Base-by-base conservation (phyloP, 179 eudicot genomes). In the Drosera spatulata region DNA sequence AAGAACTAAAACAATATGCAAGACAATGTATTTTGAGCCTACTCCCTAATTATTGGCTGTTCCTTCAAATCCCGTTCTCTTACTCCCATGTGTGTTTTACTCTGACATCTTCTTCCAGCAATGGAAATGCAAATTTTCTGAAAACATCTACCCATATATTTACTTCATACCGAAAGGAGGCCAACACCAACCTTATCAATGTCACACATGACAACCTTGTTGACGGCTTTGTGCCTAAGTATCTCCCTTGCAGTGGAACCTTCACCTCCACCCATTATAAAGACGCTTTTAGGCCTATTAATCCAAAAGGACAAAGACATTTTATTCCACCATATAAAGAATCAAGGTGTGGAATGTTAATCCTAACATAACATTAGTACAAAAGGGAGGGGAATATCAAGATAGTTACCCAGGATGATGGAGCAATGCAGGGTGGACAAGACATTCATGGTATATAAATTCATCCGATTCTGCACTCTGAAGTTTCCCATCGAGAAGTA, bases 201-300 rank as follows among this genome's bases (percentile, higher is more conserved):
- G 75, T 88, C 96, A 75, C 96, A 88, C 96, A 88, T 88, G 66
- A 86, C 69, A 58, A 88, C 86, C 70, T 84, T 88, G 42, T 82
- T 80, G 39, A 86, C 80, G 13, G 82, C 72, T 58, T 69, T 77
- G 73, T 88, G 95, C 64, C 95, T 77, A 12, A 88, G 83, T 53
- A 86, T 71, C 73, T 88, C 96, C 68, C 96, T 82, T 51, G 91
- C 95, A 55, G 97, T 89, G 9, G 97, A 89, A 46, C 97, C 97
- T 82, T 89, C 97, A 69, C 97, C 97, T 71, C 97, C 97, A 53
- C 97, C 97, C 97, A 89, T 89, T 9, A 89, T 84, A 66, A 89
- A 89, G 41, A 86, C 42, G 40, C 67, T 77, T 66, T 76, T 82
- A n/a, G 97, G 87, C 63, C 97, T 89, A 72, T 39, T 42, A 64